Evolutionary conservation across 305 asterid species (phyloP).

Genomic region (Solanum hybrid): DNA sequence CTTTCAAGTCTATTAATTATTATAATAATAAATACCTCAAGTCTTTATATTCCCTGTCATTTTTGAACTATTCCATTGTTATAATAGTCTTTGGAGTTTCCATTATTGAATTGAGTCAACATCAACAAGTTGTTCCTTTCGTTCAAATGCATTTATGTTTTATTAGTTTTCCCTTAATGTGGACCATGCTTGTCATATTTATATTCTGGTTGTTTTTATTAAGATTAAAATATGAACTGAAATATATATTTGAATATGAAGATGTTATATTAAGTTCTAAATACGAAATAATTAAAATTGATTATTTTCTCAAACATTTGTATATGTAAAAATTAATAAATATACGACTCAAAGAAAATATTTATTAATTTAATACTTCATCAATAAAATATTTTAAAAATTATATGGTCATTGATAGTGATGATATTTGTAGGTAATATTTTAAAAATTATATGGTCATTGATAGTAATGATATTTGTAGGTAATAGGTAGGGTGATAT

Average conservation of each 20-base stretch:
- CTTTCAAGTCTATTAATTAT: not conserved
- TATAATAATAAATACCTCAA: not conserved
- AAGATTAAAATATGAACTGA: not conserved
- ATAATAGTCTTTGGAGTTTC: not conserved
- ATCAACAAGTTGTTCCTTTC: not conserved
- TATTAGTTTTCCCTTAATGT: not conserved
- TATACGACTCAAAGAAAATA: not conserved
- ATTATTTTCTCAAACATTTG: not conserved
- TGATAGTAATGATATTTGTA: not conserved
- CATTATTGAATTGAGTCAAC: not conserved
- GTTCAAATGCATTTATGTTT: not conserved
- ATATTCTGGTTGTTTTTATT: not conserved
- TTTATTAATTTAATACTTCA: not conserved
- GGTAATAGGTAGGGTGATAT: not conserved
- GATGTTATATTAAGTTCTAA: not conserved
- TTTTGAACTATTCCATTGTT: not conserved
- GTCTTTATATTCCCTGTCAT: not conserved
- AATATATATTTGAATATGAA: not conserved
- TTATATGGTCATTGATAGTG: not conserved
- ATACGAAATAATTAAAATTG: not conserved
- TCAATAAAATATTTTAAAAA: not conserved
- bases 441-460: not conserved
- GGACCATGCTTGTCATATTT: not conserved
- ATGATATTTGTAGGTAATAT: not conserved
- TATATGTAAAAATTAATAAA: not conserved